These are phyloP conservation scores for Beauveria rudraprayagi DNA, from an alignment of 2,329 filamentous ascomycete genomes.

Conservation along the genomic window DNA sequence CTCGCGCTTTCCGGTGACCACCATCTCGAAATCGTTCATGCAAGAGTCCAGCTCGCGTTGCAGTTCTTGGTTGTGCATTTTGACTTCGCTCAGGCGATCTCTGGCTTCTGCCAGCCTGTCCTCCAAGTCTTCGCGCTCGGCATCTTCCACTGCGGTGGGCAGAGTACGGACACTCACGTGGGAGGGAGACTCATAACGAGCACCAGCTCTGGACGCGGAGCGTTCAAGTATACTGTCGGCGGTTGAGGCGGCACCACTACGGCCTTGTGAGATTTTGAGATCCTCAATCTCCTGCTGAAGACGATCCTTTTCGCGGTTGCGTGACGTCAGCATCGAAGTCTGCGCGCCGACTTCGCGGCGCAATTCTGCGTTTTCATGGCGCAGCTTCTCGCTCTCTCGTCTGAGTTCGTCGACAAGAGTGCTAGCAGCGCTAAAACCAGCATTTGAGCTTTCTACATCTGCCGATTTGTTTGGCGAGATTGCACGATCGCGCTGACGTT, in stretches of 20 bases:
- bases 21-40: conserved; percentile 69
- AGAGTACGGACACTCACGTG: conserved; percentile 62
- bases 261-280: conserved; percentile 77
- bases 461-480: conserved; percentile 37
- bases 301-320: conserved; percentile 89
- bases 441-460: conserved; percentile 43
- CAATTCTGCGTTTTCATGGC: conserved; percentile 87
- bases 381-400: conserved; percentile 63
- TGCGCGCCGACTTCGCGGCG: conserved; percentile 90
- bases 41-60: conserved; percentile 74
- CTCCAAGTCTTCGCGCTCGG: conserved; percentile 79
- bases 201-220: conserved; percentile 75
- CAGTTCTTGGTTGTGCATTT: conserved; percentile 83
- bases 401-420: conserved; percentile 71
- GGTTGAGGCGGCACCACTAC: conserved; percentile 57
- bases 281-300: conserved; percentile 97
- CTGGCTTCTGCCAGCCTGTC: conserved; percentile 73
- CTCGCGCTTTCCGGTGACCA: conserved; percentile 55
- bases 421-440: conserved; percentile 49
- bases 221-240: conserved; percentile 89
- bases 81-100: conserved; percentile 78
- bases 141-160: conserved; percentile 59
- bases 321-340: conserved; percentile 92
- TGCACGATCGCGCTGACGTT: conserved; percentile 41
- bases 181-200: conserved; percentile 59